A percentile compares a stretch with the other conserved stretches of the same genome.
These are phyloP conservation scores for Asterionellopsis glacialis DNA, from an alignment of 108 stramenopile species.

Conservation along the genomic window DNA sequence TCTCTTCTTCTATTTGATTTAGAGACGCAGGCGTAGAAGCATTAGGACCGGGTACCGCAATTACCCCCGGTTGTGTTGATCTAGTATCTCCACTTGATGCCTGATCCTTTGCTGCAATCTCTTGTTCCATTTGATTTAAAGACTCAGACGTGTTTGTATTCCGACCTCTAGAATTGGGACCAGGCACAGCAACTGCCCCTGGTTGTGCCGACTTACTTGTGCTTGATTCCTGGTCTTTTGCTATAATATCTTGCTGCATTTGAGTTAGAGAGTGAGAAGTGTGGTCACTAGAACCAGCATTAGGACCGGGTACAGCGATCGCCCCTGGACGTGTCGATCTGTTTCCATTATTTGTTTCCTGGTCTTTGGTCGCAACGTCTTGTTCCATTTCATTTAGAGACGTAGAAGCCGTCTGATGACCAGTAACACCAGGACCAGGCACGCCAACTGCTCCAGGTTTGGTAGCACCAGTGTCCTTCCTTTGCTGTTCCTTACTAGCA, in stretches of 20 bases:
- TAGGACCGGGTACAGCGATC: too few relatives aligned
- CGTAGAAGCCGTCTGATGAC: too few relatives aligned
- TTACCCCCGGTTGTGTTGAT: not conserved
- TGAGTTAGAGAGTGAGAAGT: not conserved
- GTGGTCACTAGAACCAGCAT: too few relatives aligned
- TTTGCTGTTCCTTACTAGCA: too few relatives aligned
- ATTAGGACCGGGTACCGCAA: not conserved
- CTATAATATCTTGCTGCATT: conserved; percentile 6
- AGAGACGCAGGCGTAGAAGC: not conserved
- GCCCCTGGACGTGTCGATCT: too few relatives aligned
- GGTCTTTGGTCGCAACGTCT: too few relatives aligned
- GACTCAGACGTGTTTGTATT: not conserved
- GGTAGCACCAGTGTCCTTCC: too few relatives aligned
- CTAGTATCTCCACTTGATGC: not conserved
- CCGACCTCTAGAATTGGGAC: not conserved
- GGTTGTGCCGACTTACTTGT: not conserved
- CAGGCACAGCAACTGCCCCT: not conserved
- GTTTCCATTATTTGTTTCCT: too few relatives aligned
- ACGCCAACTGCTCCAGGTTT: too few relatives aligned
- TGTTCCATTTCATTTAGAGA: too few relatives aligned
- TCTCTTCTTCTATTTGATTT: not conserved
- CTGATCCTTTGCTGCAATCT: not conserved
- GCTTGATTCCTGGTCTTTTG: too few relatives aligned
- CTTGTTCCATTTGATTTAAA: conserved; percentile 2
- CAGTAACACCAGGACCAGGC: too few relatives aligned